These are phyloP conservation scores for Mariannaea elegans DNA, from an alignment of 2,329 filamentous ascomycete genomes.

Conservation along the genomic window DNA sequence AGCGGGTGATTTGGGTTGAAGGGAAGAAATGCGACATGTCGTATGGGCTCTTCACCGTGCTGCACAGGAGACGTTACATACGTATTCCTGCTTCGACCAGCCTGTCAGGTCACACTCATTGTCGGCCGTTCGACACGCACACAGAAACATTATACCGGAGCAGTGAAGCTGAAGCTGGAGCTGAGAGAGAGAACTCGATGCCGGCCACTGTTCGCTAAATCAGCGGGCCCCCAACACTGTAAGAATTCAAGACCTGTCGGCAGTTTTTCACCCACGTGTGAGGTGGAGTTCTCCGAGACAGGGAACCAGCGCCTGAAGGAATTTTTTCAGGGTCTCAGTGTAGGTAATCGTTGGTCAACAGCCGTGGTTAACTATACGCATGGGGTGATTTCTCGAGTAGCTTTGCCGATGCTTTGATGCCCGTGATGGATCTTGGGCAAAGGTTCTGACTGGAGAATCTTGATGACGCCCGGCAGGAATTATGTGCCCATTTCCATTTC, in stretches of 20 bases:
- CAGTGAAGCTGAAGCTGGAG: not conserved
- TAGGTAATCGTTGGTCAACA: too few species aligned
- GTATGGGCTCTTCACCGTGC: not conserved
- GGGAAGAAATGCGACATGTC: not conserved
- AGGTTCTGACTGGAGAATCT: slow-evolving; percentile 11
- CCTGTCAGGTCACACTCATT: not conserved
- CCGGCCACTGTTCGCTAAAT: too few species aligned
- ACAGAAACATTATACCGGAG: not conserved
- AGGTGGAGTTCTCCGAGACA: slow-evolving; percentile 28
- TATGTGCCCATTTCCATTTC: too few species aligned
- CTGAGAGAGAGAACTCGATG: not conserved
- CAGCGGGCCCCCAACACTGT: too few species aligned
- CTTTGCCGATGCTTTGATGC: slow-evolving; percentile 2
- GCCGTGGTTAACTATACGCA: not conserved
- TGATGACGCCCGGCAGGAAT: too few species aligned
- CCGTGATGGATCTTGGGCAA: not conserved
- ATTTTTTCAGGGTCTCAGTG: not conserved
- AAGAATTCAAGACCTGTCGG: slow-evolving; percentile 32
- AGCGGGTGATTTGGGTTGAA: slow-evolving; percentile 10
- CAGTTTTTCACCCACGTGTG: slow-evolving; percentile 38
- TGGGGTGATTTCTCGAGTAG: slow-evolving; percentile 17
- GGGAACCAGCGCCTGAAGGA: slow-evolving; percentile 5
- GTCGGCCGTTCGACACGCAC: not conserved
- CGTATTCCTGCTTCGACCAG: not conserved
- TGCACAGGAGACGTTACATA: not conserved